These are phyloP conservation scores for Clonostachys sp. DNA, from an alignment of 2,329 filamentous ascomycete species.

Conservation along the genomic window DNA sequence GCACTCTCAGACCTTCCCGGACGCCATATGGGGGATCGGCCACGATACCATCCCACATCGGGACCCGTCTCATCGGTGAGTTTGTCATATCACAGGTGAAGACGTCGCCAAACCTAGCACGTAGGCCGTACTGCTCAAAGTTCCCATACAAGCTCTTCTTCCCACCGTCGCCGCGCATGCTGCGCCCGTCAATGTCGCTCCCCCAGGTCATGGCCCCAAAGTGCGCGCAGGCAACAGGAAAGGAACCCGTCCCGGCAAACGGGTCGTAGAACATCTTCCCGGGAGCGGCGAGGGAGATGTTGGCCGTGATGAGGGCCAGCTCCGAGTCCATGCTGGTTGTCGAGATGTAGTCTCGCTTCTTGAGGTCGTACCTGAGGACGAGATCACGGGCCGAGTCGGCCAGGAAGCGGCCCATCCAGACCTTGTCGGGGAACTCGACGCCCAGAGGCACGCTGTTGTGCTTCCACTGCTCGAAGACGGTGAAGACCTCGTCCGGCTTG, in stretches of 20 bases:
- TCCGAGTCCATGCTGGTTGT: constrained; percentile 98
- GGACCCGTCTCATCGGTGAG: constrained; percentile 58
- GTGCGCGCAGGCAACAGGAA: constrained; percentile 83
- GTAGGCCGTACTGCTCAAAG: constrained; percentile 77
- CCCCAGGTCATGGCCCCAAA: constrained; percentile 83
- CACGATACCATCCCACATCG: constrained; percentile 81
- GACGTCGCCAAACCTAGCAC: constrained; percentile 63
- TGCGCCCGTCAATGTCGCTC: constrained; percentile 89
- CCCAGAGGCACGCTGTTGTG: constrained; percentile 43
- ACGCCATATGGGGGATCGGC: constrained; percentile 97
- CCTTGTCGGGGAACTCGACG: constrained; percentile 45
- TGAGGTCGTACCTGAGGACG: constrained; percentile 75
- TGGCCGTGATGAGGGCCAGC: constrained; percentile 84
- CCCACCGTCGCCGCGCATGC: constrained; percentile 68
- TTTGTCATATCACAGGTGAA: constrained; percentile 89
- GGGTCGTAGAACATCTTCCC: constrained; percentile 91
- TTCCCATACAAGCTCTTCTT: constrained; percentile 58
- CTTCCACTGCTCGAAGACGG: constrained; percentile 78
- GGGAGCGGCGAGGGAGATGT: constrained; percentile 76
- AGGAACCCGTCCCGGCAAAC: constrained; percentile 92
- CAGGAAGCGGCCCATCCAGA: constrained; percentile 72
- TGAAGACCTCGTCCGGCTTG: constrained; percentile 69
- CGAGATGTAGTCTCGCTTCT: constrained; percentile 89
- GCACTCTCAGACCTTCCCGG: constrained; percentile 82
- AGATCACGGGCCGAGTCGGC: constrained; percentile 62